phyloP scores from a whole-genome alignment of 495 filamentous ascomycete species.

The Bryoglossum gracile region DNA sequence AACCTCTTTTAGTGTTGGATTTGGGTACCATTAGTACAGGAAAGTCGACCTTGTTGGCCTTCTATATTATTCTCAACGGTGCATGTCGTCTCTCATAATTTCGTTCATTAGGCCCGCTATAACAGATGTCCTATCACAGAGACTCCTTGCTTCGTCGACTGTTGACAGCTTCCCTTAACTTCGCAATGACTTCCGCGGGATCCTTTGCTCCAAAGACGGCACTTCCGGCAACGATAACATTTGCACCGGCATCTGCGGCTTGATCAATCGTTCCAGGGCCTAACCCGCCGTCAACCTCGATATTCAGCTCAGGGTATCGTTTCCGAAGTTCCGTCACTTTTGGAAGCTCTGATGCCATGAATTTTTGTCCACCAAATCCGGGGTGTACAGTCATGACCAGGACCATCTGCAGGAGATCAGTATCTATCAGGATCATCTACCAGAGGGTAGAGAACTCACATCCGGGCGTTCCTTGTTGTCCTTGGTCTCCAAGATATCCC shows the following conservation, averaged over 20 bases:
- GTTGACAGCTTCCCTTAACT: slow-evolving; percentile 74
- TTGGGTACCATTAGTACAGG: too few species aligned
- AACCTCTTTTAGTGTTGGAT: too few species aligned
- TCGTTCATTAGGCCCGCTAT: background rate
- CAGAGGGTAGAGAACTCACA: slow-evolving; percentile 46
- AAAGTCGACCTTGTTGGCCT: background rate
- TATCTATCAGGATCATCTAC: background rate
- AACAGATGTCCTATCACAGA: slow-evolving; percentile 7
- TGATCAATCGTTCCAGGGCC: slow-evolving; percentile 84
- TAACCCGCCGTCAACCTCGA: slow-evolving; percentile 93
- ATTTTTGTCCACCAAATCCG: slow-evolving; percentile 96
- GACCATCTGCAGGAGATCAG: slow-evolving; percentile 65
- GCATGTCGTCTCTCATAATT: background rate
- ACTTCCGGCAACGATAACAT: slow-evolving; percentile 97
- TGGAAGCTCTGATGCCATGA: slow-evolving; percentile 91
- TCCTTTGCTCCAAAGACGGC: slow-evolving; percentile 91
- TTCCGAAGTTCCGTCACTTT: slow-evolving; percentile 80
- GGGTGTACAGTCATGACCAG: slow-evolving; percentile 98
- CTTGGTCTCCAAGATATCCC: slow-evolving; percentile 70
- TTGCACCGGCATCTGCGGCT: slow-evolving; percentile 91
- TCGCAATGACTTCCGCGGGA: slow-evolving; percentile 73
- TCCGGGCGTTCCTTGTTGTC: slow-evolving; percentile 75
- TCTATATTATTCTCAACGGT: background rate
- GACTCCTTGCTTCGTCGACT: slow-evolving; percentile 33
- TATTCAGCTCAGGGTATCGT: slow-evolving; percentile 85